phyloP scores from a whole-genome alignment of 495 filamentous ascomycete species.

The Tuber microsphaerosporum region DNA sequence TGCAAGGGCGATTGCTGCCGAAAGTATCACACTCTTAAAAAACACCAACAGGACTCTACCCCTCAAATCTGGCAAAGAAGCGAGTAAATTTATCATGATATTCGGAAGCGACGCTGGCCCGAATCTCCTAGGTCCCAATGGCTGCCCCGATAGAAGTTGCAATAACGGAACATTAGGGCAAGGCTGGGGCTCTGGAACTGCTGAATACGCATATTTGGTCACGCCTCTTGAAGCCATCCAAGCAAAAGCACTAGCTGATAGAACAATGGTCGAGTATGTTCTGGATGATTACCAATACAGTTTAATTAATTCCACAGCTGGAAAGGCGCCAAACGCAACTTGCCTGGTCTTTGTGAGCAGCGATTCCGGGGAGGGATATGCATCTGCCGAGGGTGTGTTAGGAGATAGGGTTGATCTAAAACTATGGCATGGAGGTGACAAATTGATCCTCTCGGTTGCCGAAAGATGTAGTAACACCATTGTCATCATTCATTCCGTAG shows the following conservation, averaged over 20 bases:
- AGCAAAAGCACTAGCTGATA: slow-evolving; percentile 55
- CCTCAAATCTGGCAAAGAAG: slow-evolving; percentile 42
- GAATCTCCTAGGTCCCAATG: slow-evolving; percentile 51
- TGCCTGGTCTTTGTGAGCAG: slow-evolving; percentile 61
- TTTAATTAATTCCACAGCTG: slow-evolving; percentile 8
- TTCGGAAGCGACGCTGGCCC: slow-evolving; percentile 75
- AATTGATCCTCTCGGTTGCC: slow-evolving; percentile 64
- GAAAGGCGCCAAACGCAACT: slow-evolving; percentile 52
- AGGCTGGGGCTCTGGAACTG: slow-evolving; percentile 87
- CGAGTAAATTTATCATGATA: slow-evolving; percentile 66
- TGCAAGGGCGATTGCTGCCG: slow-evolving; percentile 66
- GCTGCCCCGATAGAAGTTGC: slow-evolving; percentile 56
- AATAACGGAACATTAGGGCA: slow-evolving; percentile 77
- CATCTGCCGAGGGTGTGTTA: slow-evolving; percentile 54
- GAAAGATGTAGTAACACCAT: slow-evolving; percentile 64
- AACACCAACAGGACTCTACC: slow-evolving; percentile 40
- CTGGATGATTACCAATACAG: neutral
- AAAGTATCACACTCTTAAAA: slow-evolving; percentile 71
- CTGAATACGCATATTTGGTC: slow-evolving; percentile 78
- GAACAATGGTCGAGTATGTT: slow-evolving; percentile 8
- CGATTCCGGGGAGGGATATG: slow-evolving; percentile 58
- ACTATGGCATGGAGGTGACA: slow-evolving; percentile 69
- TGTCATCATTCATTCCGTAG: slow-evolving; percentile 84
- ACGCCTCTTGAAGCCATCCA: slow-evolving; percentile 80
- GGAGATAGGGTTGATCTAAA: slow-evolving; percentile 80